Percentiles rank a stretch among this genome's conserved stretches.
phyloP scores from a whole-genome alignment of 768 basidiomycete species.

The Filobasidium floriforme region DNA sequence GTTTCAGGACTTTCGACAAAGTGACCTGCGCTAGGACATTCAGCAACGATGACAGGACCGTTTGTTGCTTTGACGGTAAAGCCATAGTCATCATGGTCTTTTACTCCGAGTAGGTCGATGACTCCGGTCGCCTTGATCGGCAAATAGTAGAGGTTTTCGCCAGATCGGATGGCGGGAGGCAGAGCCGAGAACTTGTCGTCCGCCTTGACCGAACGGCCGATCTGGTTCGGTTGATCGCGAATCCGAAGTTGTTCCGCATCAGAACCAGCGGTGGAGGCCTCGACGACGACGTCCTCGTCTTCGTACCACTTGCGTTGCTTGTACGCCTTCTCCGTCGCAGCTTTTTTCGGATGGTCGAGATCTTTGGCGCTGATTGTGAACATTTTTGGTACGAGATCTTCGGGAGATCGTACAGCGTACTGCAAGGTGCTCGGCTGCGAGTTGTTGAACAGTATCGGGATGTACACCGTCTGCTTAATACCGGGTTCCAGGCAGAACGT shows the following conservation, averaged over 20 bases:
- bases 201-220: slow-evolving; percentile 35
- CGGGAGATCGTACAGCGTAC: slow-evolving; percentile 67
- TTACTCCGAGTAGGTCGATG: slow-evolving; percentile 64
- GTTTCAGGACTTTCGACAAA: background rate
- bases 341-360: slow-evolving; percentile 4
- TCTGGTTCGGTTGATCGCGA: slow-evolving; percentile 15
- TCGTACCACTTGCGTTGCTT: slow-evolving; percentile 10
- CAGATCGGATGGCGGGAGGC: slow-evolving; percentile 56
- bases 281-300: background rate
- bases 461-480: slow-evolving; percentile 51
- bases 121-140: slow-evolving; percentile 65
- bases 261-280: slow-evolving; percentile 14
- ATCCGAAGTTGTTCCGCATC: background rate
- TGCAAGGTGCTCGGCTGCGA: slow-evolving; percentile 63
- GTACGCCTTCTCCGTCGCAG: background rate
- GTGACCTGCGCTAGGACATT: slow-evolving; percentile 63
- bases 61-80: slow-evolving; percentile 62
- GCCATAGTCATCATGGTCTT: slow-evolving; percentile 62
- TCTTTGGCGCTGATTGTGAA: slow-evolving; percentile 21
- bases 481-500: slow-evolving; percentile 65
- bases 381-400: slow-evolving; percentile 35
- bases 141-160: slow-evolving; percentile 68
- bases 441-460: slow-evolving; percentile 85
- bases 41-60: slow-evolving; percentile 60
- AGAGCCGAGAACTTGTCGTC: slow-evolving; percentile 43